Percentiles rank a stretch among this genome's conserved stretches.
These are phyloP conservation scores for Mycena pura DNA, from an alignment of 768 basidiomycete species.

Conservation along the genomic window DNA sequence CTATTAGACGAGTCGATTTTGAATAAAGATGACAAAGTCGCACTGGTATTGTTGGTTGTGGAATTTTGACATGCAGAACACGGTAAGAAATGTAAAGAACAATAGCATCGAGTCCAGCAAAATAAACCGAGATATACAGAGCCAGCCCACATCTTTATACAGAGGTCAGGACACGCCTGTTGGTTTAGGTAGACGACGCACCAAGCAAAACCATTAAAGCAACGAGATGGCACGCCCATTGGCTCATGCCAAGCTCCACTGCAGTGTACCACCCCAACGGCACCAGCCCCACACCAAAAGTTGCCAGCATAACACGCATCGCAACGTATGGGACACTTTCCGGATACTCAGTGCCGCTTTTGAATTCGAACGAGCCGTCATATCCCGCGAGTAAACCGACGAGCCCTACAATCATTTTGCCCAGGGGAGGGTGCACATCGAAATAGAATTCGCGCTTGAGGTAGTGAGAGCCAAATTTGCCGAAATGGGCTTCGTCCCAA, in stretches of 20 bases:
- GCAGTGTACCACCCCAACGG: conserved; percentile 98
- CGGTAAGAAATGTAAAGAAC: conserved; percentile 97
- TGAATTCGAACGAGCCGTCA: conserved; percentile 91
- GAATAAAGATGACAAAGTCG: conserved; percentile 37
- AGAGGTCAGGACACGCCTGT: background rate
- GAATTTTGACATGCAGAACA: conserved; percentile 94
- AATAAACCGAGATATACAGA: conserved; percentile 96
- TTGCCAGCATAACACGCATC: conserved; percentile 94
- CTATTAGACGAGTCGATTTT: conserved; percentile 22
- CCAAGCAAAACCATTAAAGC: conserved; percentile 94
- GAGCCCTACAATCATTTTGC: conserved; percentile 98
- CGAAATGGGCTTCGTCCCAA: conserved; percentile 99
- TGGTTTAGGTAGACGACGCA: conserved; percentile 44
- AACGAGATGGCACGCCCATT: conserved; percentile 88
- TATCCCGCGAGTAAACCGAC: conserved; percentile 92
- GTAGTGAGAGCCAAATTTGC: conserved; percentile 98
- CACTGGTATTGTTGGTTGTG: conserved; percentile 96
- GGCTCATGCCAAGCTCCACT: conserved; percentile 90
- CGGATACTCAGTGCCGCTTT: conserved; percentile 88
- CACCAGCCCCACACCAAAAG: conserved; percentile 94
- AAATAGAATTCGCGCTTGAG: conserved; percentile 99
- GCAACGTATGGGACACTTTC: conserved; percentile 87
- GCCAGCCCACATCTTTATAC: conserved; percentile 89
- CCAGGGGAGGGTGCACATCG: conserved; percentile 97
- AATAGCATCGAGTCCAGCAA: conserved; percentile 98